Evolutionary conservation across 2,329 filamentous ascomycete species (phyloP), one percentile per base, ranked within the genome.

Genomic region (Bretziella fagacearum): DNA sequence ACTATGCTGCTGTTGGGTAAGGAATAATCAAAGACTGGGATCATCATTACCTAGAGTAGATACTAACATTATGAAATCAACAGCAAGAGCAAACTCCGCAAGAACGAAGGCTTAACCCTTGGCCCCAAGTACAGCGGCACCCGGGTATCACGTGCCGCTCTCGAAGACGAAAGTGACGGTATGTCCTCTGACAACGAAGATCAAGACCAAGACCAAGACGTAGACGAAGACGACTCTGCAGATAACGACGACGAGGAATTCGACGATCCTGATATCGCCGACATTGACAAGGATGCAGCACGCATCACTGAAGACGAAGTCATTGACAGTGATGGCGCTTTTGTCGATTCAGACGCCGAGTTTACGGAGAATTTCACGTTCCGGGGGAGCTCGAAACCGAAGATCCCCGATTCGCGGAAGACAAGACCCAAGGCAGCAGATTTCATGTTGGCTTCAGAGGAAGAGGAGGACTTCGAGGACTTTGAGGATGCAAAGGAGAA

Each of bases 271-370:
- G 72, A 77, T 11, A 60, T 62, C 2, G 68, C 67, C 0, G 66
- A 79, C 50, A 60, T 78, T 7, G 67, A 69, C 41, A 63, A 64
- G 33, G 73, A 77, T 45, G 63, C 68, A 3, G 62, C 59, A 2
- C 45, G 47, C 3, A 56, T 59, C 40, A 65, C 65, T n/a, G 65
- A 66, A 48, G 71, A 73, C 36, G 76, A 77, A 23, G 74, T 79
- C 53, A 79, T 79, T 49, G 68, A 73, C 42, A 79, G 74, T 55
- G 74, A 79, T 48, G 63, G 72, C 29, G 89, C 85, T 0, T 79
- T 96, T 57, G 83, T 78, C 2, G 78, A 82, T 47, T 91, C 84
- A 54, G 89, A 96, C 55, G 79, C 84, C 54, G 85, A 93, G 59
- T 73, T 72, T 44, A 85, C 94, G 56, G 77, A 81, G 53, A 76